A percentile compares a stretch with the other conserved stretches of the same genome.
phyloP scores from a whole-genome alignment of 1,139 yeast genomes.

The Yamadazyma kanchanaburiensis region DNA sequence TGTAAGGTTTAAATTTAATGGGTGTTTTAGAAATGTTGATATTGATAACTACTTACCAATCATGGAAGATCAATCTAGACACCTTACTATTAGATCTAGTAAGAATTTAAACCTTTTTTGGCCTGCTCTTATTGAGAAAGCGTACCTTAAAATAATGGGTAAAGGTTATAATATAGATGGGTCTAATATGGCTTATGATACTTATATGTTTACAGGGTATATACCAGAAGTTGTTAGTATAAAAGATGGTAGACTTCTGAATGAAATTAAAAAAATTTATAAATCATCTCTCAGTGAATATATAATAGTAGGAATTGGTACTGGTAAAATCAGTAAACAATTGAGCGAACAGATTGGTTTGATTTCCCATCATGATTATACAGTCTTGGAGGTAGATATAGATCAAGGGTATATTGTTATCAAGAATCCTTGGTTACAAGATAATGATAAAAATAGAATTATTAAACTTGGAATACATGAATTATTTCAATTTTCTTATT shows the following conservation, averaged over 20 bases:
- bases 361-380: conserved; percentile 69
- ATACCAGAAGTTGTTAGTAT: conserved; percentile 60
- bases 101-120: conserved; percentile 41
- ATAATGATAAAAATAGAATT: conserved; percentile 14
- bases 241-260: conserved; percentile 23
- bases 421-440: conserved; percentile 27
- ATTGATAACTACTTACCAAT: conserved; percentile 47
- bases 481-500: conserved; percentile 47
- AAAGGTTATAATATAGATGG: conserved; percentile 65
- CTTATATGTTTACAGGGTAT: conserved; percentile 67
- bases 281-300: background rate
- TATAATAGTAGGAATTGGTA: conserved; percentile 58
- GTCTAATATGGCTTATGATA: conserved; percentile 77
- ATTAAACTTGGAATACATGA: conserved; percentile 18
- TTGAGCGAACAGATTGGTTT: conserved; percentile 38
- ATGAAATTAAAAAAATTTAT: conserved; percentile 23
- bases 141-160: conserved; percentile 62
- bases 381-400: conserved; percentile 21
- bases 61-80: conserved; percentile 15
- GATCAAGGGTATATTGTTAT: conserved; percentile 18
- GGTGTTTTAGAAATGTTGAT: conserved; percentile 48
- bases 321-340: conserved; percentile 47
- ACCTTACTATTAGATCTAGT: conserved; percentile 37
- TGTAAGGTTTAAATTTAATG: conserved; percentile 49
- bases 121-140: conserved; percentile 79